A percentile compares a stretch with the other conserved stretches of the same genome.
phyloP scores from a whole-genome alignment of 768 basidiomycete genomes.

The Stropharia rugosoannulata region DNA sequence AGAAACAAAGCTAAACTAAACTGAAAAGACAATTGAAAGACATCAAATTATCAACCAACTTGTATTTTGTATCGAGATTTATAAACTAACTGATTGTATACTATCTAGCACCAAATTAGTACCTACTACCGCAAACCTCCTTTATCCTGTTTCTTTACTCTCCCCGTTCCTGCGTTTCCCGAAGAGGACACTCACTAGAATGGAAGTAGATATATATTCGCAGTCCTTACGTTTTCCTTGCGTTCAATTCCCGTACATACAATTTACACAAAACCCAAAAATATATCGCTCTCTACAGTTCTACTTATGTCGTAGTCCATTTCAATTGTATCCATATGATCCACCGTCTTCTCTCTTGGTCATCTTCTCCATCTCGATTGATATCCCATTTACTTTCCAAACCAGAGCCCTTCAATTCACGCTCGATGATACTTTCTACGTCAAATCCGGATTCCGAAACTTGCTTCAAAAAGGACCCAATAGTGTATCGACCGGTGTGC shows the following conservation, averaged over 20 bases:
- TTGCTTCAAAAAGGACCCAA: constrained; percentile 55
- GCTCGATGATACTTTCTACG: constrained; percentile 46
- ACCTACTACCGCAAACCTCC: background rate
- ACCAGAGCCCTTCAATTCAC: constrained; percentile 37
- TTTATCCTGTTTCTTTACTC: background rate
- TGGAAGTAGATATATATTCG: background rate
- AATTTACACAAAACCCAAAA: constrained; percentile 4
- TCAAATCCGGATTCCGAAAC: constrained; percentile 41
- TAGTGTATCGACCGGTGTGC: constrained; percentile 75
- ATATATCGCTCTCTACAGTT: constrained; percentile 6
- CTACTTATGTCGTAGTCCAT: constrained; percentile 34
- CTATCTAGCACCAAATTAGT: background rate
- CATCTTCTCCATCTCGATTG: constrained; percentile 54
- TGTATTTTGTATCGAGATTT: constrained; percentile 3
- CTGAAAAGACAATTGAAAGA: background rate
- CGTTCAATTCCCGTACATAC: background rate
- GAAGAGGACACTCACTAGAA: constrained; percentile 4
- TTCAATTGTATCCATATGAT: constrained; percentile 64
- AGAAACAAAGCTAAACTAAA: background rate
- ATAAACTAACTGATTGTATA: background rate
- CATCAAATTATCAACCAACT: constrained; percentile 4
- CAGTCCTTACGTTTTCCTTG: background rate
- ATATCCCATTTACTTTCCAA: constrained; percentile 50
- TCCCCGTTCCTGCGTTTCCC: background rate
- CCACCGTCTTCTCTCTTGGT: constrained; percentile 69